Conservation (phyloP, 116 monocot genomes). For the Phalaenopsis hybrid region DNA sequence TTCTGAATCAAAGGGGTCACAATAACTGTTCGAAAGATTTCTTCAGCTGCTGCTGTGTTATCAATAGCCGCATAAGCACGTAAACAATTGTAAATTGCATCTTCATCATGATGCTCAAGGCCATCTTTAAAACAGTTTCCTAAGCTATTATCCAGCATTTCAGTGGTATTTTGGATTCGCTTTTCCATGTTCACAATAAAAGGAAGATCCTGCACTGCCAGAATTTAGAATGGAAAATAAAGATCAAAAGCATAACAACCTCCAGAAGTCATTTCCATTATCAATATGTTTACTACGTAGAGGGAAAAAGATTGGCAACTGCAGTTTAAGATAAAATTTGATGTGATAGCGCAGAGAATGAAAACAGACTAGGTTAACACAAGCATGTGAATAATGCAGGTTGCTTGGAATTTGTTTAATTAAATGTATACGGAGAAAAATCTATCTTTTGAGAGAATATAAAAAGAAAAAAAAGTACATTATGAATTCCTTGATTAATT, state of each 20-base stretch:
- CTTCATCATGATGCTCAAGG: constrained; percentile 62
- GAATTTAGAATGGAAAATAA: constrained; percentile 21
- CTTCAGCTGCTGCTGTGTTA: constrained; percentile 84
- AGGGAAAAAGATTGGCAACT: not conserved
- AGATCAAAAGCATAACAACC: constrained; percentile 10
- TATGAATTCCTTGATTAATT: not conserved
- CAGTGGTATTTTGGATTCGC: constrained; percentile 67
- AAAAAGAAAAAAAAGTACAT: not conserved
- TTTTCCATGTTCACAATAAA: constrained; percentile 97
- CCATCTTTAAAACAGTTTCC: constrained; percentile 70
- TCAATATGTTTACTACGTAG: not conserved
- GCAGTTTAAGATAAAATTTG: not conserved
- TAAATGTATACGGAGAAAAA: not conserved
- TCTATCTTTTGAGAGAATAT: not conserved
- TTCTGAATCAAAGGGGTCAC: constrained; percentile 76
- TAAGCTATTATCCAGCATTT: constrained; percentile 60
- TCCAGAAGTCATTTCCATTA: not conserved
- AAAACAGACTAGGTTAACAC: not conserved
- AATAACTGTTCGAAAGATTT: constrained; percentile 68
- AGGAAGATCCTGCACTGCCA: constrained; percentile 87
- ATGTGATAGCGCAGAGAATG: not conserved
- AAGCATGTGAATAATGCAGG: not conserved
- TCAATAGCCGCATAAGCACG: constrained; percentile 98
- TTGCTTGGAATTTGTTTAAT: not conserved
- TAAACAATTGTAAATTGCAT: constrained; percentile 84